Percentiles rank a stretch among this genome's conserved stretches.
These are phyloP conservation scores for Kodamaea alishanica DNA, from an alignment of 1,139 yeast species.

Conservation along the genomic window DNA sequence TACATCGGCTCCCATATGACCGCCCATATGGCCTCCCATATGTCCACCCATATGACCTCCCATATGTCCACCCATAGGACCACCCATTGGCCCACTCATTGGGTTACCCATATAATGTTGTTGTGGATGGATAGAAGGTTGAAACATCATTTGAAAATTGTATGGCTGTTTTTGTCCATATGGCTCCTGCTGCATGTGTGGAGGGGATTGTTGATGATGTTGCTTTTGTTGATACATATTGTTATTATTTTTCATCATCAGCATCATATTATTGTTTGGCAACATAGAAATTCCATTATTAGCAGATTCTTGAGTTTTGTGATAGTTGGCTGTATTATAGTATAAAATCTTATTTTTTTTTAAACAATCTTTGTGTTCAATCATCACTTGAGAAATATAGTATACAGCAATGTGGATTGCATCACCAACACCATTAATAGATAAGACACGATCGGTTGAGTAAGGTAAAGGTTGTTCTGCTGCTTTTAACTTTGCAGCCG, in stretches of 20 bases:
- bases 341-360: constrained; percentile 51
- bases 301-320: constrained; percentile 17
- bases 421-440: constrained; percentile 78
- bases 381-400: constrained; percentile 63
- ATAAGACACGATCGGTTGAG: constrained; percentile 75
- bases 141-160: constrained; percentile 43
- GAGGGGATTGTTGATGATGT: constrained; percentile 12
- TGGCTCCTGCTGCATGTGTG: constrained; percentile 9
- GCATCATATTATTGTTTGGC: constrained; percentile 17
- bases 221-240: constrained; percentile 9
- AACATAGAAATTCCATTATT: constrained; percentile 16
- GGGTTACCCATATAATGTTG: constrained; percentile 18
- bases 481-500: constrained; percentile 77
- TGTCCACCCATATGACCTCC: not conserved
- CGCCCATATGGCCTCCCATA: not conserved
- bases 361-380: constrained; percentile 55
- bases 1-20: constrained; percentile 9
- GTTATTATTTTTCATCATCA: constrained; percentile 13
- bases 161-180: constrained; percentile 24
- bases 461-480: constrained; percentile 72
- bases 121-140: constrained; percentile 40
- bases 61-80: too few species aligned
- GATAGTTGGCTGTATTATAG: constrained; percentile 61
- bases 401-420: constrained; percentile 83
- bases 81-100: not conserved